A percentile compares a stretch with the other conserved stretches of the same genome.
phyloP scores from a whole-genome alignment of 2,329 filamentous ascomycete genomes.

The Dothidotthia symphoricarpi region DNA sequence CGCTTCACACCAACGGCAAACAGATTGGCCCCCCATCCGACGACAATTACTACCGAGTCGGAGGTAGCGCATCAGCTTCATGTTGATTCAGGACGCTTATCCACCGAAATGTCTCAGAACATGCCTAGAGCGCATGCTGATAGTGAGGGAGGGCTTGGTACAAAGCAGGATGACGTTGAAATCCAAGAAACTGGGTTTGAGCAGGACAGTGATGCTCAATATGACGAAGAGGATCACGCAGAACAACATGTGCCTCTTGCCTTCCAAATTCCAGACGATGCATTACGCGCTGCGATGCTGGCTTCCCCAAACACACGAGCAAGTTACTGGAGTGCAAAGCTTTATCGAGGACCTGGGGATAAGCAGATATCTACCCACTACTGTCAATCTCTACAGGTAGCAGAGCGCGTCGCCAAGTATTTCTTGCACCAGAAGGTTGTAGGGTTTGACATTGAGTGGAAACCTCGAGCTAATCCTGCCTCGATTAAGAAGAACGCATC shows the following conservation, averaged over 20 bases:
- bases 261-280: constrained; percentile 35
- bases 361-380: constrained; percentile 71
- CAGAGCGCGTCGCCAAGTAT: constrained; percentile 65
- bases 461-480: constrained; percentile 32
- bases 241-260: constrained; percentile 25
- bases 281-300: constrained; percentile 28
- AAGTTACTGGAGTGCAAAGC: constrained; percentile 63
- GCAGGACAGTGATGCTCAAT: constrained; percentile 5
- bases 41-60: background rate
- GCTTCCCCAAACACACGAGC: constrained; percentile 31
- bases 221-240: constrained; percentile 10
- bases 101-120: background rate
- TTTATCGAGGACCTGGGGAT: constrained; percentile 61
- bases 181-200: constrained; percentile 1
- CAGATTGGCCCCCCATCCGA: background rate
- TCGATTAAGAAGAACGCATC: constrained; percentile 80
- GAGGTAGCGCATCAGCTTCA: background rate
- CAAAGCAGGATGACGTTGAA: background rate
- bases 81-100: background rate
- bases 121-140: background rate
- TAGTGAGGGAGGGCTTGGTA: background rate
- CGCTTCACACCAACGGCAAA: constrained; percentile 11
- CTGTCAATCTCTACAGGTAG: constrained; percentile 64
- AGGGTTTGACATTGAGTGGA: constrained; percentile 93
- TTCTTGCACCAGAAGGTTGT: constrained; percentile 69